These are phyloP conservation scores for Porogramme epimiltina DNA, from an alignment of 1,284 basidiomycete genomes.

Conservation along the genomic window DNA sequence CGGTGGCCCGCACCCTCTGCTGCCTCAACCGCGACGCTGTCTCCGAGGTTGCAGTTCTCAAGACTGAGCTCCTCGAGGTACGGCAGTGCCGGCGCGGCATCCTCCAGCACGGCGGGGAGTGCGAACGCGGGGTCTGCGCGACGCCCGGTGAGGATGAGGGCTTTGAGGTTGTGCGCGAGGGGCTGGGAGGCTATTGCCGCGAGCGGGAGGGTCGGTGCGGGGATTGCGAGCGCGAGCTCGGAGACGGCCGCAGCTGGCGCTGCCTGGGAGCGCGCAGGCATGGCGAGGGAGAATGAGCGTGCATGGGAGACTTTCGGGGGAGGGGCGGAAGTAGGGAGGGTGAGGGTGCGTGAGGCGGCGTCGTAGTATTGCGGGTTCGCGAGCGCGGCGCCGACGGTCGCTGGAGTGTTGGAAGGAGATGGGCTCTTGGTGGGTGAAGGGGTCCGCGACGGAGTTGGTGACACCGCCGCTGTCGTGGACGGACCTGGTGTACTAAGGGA, in stretches of 20 bases:
- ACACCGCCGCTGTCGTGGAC: conserved; percentile 4
- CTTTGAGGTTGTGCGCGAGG: conserved; percentile 59
- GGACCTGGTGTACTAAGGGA: not conserved
- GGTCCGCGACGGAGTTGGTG: conserved; percentile 16
- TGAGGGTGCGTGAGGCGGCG: conserved; percentile 54
- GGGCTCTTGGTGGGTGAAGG: not conserved
- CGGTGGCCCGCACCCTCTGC: conserved; percentile 40
- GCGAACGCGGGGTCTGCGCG: conserved; percentile 64
- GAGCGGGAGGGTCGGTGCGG: conserved; percentile 68
- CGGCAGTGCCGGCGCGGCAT: conserved; percentile 47
- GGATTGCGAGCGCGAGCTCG: conserved; percentile 54
- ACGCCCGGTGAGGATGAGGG: conserved; percentile 64
- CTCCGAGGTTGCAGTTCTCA: conserved; percentile 68
- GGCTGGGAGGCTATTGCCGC: conserved; percentile 58
- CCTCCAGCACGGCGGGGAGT: conserved; percentile 43
- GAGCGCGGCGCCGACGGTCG: conserved; percentile 37
- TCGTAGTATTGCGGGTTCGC: conserved; percentile 61
- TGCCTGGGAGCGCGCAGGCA: conserved; percentile 23
- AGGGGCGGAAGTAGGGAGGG: conserved; percentile 61
- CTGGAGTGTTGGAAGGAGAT: conserved; percentile 24
- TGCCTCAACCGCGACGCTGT: conserved; percentile 41
- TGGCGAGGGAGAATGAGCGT: conserved; percentile 62
- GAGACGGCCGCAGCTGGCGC: conserved; percentile 14
- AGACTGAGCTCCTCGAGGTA: conserved; percentile 69
- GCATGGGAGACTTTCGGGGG: conserved; percentile 52